Conservation (phyloP, 2,329 filamentous ascomycete species). For the Diaporthe ilicicola region DNA sequence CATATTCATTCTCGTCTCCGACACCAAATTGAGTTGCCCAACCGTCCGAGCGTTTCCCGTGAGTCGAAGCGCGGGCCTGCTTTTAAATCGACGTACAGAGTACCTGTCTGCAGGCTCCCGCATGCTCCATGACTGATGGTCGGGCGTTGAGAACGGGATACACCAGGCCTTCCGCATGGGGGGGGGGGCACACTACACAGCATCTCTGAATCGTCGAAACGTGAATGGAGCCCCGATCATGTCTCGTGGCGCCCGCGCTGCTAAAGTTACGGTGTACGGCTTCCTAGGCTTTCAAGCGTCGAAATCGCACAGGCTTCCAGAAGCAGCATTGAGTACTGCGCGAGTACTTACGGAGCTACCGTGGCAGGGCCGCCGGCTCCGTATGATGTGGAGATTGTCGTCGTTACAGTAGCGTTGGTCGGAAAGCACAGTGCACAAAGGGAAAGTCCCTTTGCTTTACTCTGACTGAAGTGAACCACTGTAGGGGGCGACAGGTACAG, state of each 20-base stretch:
- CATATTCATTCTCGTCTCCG: slow-evolving; percentile 16
- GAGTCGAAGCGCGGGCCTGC: slow-evolving; percentile 25
- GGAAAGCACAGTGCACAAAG: slow-evolving; percentile 22
- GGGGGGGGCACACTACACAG: background rate
- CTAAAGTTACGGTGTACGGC: slow-evolving; percentile 22
- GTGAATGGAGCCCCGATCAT: background rate
- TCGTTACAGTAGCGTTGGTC: slow-evolving; percentile 24
- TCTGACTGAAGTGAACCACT: background rate
- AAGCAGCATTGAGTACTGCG: slow-evolving; percentile 13
- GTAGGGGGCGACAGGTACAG: background rate
- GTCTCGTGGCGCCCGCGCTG: slow-evolving; percentile 6
- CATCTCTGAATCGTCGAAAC: slow-evolving; percentile 11
- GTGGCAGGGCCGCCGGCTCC: slow-evolving; percentile 26
- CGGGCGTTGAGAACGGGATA: background rate
- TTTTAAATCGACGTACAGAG: slow-evolving; percentile 22
- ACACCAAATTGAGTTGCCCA: slow-evolving; percentile 11
- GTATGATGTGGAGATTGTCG: slow-evolving; percentile 23
- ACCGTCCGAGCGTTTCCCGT: slow-evolving; percentile 21
- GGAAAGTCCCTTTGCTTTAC: background rate
- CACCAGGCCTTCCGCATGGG: background rate
- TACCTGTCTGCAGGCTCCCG: slow-evolving; percentile 10
- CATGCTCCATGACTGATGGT: slow-evolving; percentile 7
- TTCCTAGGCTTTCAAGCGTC: background rate
- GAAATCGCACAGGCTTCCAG: background rate
- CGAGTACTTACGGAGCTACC: slow-evolving; percentile 26